Evolutionary conservation across 2,329 filamentous ascomycete genomes (phyloP), one percentile per base, ranked within the genome.

Genomic region (Ilyonectria destructans): DNA sequence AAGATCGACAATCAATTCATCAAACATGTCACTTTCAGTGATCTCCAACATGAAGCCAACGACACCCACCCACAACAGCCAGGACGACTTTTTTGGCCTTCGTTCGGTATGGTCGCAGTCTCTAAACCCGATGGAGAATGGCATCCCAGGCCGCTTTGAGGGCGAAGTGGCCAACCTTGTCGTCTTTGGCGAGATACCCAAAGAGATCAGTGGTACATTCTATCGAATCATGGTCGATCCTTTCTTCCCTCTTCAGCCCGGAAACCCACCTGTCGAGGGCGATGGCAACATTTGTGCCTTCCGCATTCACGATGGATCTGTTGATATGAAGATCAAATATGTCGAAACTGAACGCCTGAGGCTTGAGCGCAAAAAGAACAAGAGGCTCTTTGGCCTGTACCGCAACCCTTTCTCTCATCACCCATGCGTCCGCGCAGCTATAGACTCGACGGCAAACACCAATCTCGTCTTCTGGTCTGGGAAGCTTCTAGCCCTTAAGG

Each of bases 271-370:
- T 17, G 49, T 65, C 15, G 56, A 65, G 2, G 62, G 56, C 10
- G 62, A 65, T 23, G 62, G 62, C 7, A 60, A 19, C 7, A 65
- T 65, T 29, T 59, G 46, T 6, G 62, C 62, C 4, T 65, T 65
- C 40, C 62, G 62, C 5, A 65, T 65, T 40, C 40, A 55, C 8
- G 48, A 65, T 13, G 56, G 56, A 7, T 48, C 49, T 6, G 62
- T 56, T 33, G 58, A 56, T 12, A 54, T 65, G 0, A 58, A 65
- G 49, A 48, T 59, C n/a, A 54, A 48, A 12, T 65, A 65, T 17
- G 62, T 65, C 35, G 52, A 54, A 33, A 60, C 62, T 0, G 62
- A 65, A 12, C 56, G 62, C 10, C 46, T 46, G 1, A 48, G 43
- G 2, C 55, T 56, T 15, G 62, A 65, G 7, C 56, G 56, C 7